Conservation (phyloP, 108 stramenopile species). For the Bacterosira constricta region DNA sequence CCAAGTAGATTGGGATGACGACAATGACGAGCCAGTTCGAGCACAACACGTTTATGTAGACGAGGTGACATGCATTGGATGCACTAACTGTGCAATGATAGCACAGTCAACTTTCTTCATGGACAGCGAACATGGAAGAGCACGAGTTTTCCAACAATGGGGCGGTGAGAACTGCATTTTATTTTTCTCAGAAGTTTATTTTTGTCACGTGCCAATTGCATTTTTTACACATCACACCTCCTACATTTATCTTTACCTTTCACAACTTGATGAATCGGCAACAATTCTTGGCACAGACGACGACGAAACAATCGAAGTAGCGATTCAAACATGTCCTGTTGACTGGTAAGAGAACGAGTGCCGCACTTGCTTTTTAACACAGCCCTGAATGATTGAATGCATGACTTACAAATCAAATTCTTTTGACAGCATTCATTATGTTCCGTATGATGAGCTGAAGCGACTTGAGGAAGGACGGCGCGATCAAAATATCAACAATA, state of each 20-base stretch:
- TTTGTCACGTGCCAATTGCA: too few relatives aligned
- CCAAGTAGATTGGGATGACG: slow-evolving; percentile 69
- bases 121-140: slow-evolving; percentile 87
- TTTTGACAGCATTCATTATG: too few relatives aligned
- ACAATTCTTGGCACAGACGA: slow-evolving; percentile 61
- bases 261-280: too few relatives aligned
- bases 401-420: too few relatives aligned
- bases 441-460: slow-evolving; percentile 84
- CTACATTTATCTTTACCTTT: too few relatives aligned
- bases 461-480: slow-evolving; percentile 83
- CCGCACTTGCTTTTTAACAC: too few relatives aligned
- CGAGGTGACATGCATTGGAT: slow-evolving; percentile 92
- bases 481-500: slow-evolving; percentile 87
- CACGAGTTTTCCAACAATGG: slow-evolving; percentile 91
- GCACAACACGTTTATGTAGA: slow-evolving; percentile 92
- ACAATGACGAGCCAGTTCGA: slow-evolving; percentile 72
- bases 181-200: too few relatives aligned
- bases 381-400: too few relatives aligned
- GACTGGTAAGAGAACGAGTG: too few relatives aligned
- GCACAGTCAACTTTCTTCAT: slow-evolving; percentile 93
- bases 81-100: slow-evolving; percentile 88
- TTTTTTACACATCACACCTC: too few relatives aligned
- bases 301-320: slow-evolving; percentile 80
- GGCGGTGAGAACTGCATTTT: slow-evolving; percentile 53
- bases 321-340: slow-evolving; percentile 92